Evolutionary conservation across 192 early-diverging fungal genomes (phyloP).

Genomic region (Gigaspora rosea): DNA sequence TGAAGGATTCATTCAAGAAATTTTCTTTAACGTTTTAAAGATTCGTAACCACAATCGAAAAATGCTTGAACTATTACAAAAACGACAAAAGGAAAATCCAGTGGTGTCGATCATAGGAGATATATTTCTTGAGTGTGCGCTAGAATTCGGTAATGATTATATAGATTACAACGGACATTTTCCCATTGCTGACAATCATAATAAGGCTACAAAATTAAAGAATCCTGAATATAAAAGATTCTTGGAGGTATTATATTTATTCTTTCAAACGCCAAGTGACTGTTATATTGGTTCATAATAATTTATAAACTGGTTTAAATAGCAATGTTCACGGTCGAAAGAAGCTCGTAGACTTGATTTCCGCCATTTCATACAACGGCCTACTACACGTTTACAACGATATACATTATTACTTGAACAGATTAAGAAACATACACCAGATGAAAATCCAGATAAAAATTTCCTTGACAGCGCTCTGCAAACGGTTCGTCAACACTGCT

Average conservation of each 20-base stretch:
- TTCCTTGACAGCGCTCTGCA: slow-evolving; percentile 58
- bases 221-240: slow-evolving; percentile 74
- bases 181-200: slow-evolving; percentile 67
- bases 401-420: slow-evolving; percentile 77
- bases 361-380: slow-evolving; percentile 50
- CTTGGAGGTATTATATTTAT: slow-evolving; percentile 58
- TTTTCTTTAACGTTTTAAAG: slow-evolving; percentile 72
- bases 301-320: neutral
- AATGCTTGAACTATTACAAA: slow-evolving; percentile 56
- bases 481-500: slow-evolving; percentile 59
- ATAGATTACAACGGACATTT: slow-evolving; percentile 81
- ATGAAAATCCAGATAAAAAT: slow-evolving; percentile 65
- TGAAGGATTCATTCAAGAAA: slow-evolving; percentile 63
- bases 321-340: slow-evolving; percentile 38
- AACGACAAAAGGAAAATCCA: slow-evolving; percentile 62
- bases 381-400: slow-evolving; percentile 71
- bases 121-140: slow-evolving; percentile 66
- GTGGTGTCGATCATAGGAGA: slow-evolving; percentile 84
- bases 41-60: slow-evolving; percentile 58
- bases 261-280: slow-evolving; percentile 33
- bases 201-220: slow-evolving; percentile 66
- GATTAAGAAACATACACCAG: slow-evolving; percentile 67
- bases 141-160: slow-evolving; percentile 67
- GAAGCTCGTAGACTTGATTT: slow-evolving; percentile 40
- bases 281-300: neutral